A percentile compares a stretch with the other conserved stretches of the same genome.
Evolutionary conservation across 2,329 filamentous ascomycete genomes (phyloP).

Genomic region (Rutstroemia sp.): DNA sequence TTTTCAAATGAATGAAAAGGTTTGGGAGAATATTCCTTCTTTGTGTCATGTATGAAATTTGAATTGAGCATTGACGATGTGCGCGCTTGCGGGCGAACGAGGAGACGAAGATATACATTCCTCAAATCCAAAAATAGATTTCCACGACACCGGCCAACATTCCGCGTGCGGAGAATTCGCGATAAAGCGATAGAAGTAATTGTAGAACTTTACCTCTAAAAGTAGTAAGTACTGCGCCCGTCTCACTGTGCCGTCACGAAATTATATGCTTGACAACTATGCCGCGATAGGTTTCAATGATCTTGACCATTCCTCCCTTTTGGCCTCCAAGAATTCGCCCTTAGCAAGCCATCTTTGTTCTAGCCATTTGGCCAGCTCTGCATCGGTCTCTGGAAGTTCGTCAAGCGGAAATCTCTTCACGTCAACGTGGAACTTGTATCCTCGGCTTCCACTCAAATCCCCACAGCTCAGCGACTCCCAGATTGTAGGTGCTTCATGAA

Average conservation of each 20-base stretch:
- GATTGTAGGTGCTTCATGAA: conserved; percentile 42
- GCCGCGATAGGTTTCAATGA: neutral
- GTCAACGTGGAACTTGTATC: conserved; percentile 44
- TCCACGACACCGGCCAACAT: no score
- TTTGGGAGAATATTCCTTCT: neutral
- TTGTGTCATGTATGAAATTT: neutral
- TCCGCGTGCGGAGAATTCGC: no score
- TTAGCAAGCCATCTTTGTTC: conserved; percentile 47
- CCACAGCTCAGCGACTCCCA: conserved; percentile 43
- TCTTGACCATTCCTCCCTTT: conserved; percentile 35
- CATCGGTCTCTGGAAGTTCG: conserved; percentile 40
- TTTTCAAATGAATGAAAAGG: neutral
- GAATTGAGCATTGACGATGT: no score
- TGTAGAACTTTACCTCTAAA: no score
- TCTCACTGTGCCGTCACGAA: neutral
- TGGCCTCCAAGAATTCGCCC: conserved; percentile 41
- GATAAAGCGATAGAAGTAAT: no score
- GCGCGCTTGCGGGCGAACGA: no score
- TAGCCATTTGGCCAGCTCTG: conserved; percentile 43
- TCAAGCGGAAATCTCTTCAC: conserved; percentile 41
- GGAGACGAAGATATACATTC: no score
- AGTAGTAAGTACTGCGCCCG: neutral
- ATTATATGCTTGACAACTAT: neutral
- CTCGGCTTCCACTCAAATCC: conserved; percentile 32
- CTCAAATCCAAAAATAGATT: no score